Evolutionary conservation across 2,329 filamentous ascomycete genomes (phyloP), one percentile per base, ranked within the genome.

Genomic region (Sarocladiaceae sp.): DNA sequence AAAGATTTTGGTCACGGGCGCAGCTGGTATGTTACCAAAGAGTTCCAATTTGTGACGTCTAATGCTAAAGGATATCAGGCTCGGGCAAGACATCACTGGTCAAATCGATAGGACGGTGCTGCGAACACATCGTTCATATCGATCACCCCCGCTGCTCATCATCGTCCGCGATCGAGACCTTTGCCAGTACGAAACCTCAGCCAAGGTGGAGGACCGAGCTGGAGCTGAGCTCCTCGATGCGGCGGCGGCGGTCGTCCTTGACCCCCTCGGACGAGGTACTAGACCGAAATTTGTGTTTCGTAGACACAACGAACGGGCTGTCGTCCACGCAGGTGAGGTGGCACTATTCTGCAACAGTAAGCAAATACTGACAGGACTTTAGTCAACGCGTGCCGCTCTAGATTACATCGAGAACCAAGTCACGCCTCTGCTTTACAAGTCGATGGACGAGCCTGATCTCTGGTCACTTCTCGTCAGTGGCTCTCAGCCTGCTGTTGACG

Each of bases 61-160:
- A n/a, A n/a, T n/a, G n/a, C n/a, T n/a, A n/a, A 13, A 47, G 17
- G n/a, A 39, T 39, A 52, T 11, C 55, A 92, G 90, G 87, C 25
- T 79, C 87, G 44, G 94, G 94, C 31, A 97, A 97, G 71, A 92
- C 91, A 1, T 92, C 89, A 3, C 79, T 97, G 48, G 88, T 97
- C 60, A 89, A 87, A 64, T 89, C 90, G 2, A 89, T 99, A 42
- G 84, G 95, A 15, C 90, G 96, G 63, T 78, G 75, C 3, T 96
- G 90, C 66, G 84, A 92, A 62, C 90, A 97, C 63, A 96, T 99
- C 56, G 93, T 97, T 2, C 93, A 99, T 65, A 84, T 96, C 51
- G 93, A 97, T 64, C 79, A 87, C 3, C 71, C 84, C 46, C 66
- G 71, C 2, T 66, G 70, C 2, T 57, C 58, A 49, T 35, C 56